phyloP scores from a whole-genome alignment of 768 basidiomycete species.

The Gelatoporia subvermispora region DNA sequence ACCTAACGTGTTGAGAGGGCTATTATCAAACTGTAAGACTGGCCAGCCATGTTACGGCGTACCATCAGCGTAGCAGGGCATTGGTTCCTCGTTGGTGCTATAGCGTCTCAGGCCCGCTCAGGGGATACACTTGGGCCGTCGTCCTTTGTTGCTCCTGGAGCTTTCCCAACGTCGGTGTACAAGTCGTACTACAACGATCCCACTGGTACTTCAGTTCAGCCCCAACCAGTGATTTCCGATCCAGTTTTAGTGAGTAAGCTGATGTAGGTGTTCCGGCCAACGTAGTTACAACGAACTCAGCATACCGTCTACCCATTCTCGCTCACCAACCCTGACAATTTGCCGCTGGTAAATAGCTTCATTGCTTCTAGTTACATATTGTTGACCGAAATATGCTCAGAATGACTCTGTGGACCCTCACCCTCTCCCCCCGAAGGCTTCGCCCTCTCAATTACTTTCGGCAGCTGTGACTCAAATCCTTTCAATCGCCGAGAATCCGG shows the following conservation, averaged over 20 bases:
- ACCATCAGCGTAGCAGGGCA: conserved; percentile 5
- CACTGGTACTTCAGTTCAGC: conserved; percentile 66
- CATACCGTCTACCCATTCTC: conserved; percentile 51
- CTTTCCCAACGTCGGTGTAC: conserved; percentile 63
- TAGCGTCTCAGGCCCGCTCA: conserved; percentile 1
- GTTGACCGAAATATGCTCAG: conserved; percentile 18
- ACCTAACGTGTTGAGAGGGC: too few species aligned
- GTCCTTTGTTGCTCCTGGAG: conserved; percentile 54
- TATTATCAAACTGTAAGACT: too few species aligned
- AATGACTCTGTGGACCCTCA: conserved; percentile 61
- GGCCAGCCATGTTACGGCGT: conserved; percentile 1
- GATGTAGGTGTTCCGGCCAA: not conserved
- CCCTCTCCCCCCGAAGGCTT: conserved; percentile 55
- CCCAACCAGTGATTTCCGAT: conserved; percentile 74
- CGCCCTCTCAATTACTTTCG: conserved; percentile 39
- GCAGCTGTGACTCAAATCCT: conserved; percentile 53
- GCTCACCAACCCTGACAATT: conserved; percentile 59
- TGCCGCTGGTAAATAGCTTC: conserved; percentile 41
- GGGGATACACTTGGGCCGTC: conserved; percentile 28
- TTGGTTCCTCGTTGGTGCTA: conserved; percentile 1
- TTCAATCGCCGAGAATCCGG: conserved; percentile 49
- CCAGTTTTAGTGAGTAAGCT: conserved; percentile 49
- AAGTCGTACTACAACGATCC: conserved; percentile 67
- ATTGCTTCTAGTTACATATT: not conserved
- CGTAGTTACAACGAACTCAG: conserved; percentile 26